Percentiles rank a stretch among this genome's conserved stretches.
These are phyloP conservation scores for Hydnomerulius pinastri DNA, from an alignment of 768 basidiomycete genomes.

Conservation along the genomic window DNA sequence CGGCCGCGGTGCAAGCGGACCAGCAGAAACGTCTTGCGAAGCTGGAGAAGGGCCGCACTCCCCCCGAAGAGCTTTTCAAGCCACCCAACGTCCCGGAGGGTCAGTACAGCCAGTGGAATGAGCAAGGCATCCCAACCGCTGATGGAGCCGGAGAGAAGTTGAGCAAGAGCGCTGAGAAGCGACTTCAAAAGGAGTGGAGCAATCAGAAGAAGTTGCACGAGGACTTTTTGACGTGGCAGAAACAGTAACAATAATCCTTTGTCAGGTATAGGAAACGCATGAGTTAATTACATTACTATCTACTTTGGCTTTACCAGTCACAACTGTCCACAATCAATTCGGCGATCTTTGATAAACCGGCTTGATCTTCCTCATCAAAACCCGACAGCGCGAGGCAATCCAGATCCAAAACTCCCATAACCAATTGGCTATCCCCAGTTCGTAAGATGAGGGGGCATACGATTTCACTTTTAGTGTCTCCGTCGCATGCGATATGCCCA, in stretches of 20 bases:
- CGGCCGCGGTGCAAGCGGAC: conserved; percentile 63
- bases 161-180: conserved; percentile 80
- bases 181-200: conserved; percentile 69
- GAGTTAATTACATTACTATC: conserved; percentile 13
- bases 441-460: conserved; percentile 71
- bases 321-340: conserved; percentile 61
- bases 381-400: conserved; percentile 75
- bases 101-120: conserved; percentile 83
- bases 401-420: conserved; percentile 75
- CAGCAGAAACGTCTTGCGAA: conserved; percentile 70
- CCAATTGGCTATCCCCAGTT: conserved; percentile 31
- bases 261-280: neutral
- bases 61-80: conserved; percentile 80
- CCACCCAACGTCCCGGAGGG: conserved; percentile 76
- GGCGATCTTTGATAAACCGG: conserved; percentile 76
- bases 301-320: conserved; percentile 53
- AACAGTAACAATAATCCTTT: conserved; percentile 17
- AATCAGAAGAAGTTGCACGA: conserved; percentile 79
- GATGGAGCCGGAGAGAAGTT: conserved; percentile 84
- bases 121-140: conserved; percentile 80
- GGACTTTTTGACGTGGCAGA: conserved; percentile 63
- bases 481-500: conserved; percentile 95
- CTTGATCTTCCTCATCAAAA: conserved; percentile 76
- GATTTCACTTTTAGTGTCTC: conserved; percentile 86
- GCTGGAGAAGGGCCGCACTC: conserved; percentile 80